A percentile compares a stretch with the other conserved stretches of the same genome.
These are phyloP conservation scores for Dactylellina sp. DNA, from an alignment of 2,329 filamentous ascomycete genomes.

Conservation along the genomic window DNA sequence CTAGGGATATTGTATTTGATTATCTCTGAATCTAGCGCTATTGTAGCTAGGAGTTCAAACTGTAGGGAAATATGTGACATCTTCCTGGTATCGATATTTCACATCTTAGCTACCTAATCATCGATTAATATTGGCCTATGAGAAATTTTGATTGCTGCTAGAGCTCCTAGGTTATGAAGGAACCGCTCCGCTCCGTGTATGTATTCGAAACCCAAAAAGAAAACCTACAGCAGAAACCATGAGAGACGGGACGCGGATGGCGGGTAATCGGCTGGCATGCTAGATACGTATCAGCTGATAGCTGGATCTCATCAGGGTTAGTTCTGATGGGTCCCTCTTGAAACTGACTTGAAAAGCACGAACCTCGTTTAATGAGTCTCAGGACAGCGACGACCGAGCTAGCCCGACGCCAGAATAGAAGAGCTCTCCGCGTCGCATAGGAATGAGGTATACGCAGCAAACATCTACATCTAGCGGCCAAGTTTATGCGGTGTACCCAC, in stretches of 20 bases:
- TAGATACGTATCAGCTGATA: slow-evolving; percentile 45
- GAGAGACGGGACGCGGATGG: slow-evolving; percentile 25
- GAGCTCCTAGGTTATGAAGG: too few relatives aligned
- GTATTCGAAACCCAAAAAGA: slow-evolving; percentile 13
- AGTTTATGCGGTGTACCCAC: not conserved
- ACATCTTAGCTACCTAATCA: not conserved
- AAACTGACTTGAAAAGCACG: slow-evolving; percentile 33
- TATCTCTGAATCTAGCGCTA: not conserved
- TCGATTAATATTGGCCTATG: too few relatives aligned
- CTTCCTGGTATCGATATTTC: too few relatives aligned
- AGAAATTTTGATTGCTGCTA: too few relatives aligned
- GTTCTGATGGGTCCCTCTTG: slow-evolving; percentile 22
- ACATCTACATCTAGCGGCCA: not conserved
- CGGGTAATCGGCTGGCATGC: slow-evolving; percentile 43
- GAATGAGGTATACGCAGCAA: slow-evolving; percentile 3
- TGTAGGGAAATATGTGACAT: too few relatives aligned
- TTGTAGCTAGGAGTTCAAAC: too few relatives aligned
- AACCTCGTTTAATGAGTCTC: slow-evolving; percentile 32
- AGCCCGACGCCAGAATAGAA: slow-evolving; percentile 1
- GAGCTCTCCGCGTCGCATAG: not conserved
- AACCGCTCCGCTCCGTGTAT: too few relatives aligned
- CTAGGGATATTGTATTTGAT: slow-evolving; percentile 26
- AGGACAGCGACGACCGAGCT: slow-evolving; percentile 4
- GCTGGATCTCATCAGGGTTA: slow-evolving; percentile 20
- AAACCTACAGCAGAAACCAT: slow-evolving; percentile 8